Evolutionary conservation across 2,329 filamentous ascomycete genomes (phyloP).

Genomic region (Fusarium pseudocircinatum): DNA sequence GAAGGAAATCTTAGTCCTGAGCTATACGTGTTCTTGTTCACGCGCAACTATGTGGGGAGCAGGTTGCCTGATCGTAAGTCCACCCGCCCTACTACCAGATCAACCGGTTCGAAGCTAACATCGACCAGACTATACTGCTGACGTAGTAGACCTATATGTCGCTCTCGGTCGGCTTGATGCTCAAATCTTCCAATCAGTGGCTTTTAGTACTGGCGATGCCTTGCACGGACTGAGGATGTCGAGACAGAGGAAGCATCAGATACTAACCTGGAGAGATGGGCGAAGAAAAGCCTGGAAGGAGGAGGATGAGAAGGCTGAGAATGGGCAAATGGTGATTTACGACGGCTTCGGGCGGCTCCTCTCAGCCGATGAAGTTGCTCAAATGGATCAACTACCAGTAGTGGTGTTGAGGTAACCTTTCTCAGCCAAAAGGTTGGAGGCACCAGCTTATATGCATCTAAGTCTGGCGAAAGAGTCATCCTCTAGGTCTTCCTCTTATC

Average conservation of each 20-base stretch:
- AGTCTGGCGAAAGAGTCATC: too few relatives aligned
- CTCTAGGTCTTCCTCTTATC: too few relatives aligned
- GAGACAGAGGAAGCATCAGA: rapidly evolving
- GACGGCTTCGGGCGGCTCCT: background rate
- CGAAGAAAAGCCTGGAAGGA: background rate
- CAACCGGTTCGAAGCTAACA: rapidly evolving
- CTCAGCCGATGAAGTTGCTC: background rate
- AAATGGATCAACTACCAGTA: too few relatives aligned
- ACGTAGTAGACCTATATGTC: background rate
- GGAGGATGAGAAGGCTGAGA: background rate
- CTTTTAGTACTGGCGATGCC: background rate
- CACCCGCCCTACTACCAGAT: rapidly evolving
- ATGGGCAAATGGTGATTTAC: background rate
- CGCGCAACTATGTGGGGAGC: background rate
- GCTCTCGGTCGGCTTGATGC: background rate
- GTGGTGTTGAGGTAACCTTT: too few relatives aligned
- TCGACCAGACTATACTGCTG: rapidly evolving
- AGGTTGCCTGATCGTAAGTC: background rate
- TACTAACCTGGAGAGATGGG: background rate
- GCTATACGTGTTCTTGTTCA: background rate
- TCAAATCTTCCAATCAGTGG: too few relatives aligned
- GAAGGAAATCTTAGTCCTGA: rapidly evolving
- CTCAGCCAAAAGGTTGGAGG: too few relatives aligned
- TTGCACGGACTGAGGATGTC: rapidly evolving
- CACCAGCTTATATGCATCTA: too few relatives aligned